A percentile compares a stretch with the other conserved stretches of the same genome.
phyloP scores from a whole-genome alignment of 352 stramenopile genomes.

The Globisporangium abappressorium region DNA sequence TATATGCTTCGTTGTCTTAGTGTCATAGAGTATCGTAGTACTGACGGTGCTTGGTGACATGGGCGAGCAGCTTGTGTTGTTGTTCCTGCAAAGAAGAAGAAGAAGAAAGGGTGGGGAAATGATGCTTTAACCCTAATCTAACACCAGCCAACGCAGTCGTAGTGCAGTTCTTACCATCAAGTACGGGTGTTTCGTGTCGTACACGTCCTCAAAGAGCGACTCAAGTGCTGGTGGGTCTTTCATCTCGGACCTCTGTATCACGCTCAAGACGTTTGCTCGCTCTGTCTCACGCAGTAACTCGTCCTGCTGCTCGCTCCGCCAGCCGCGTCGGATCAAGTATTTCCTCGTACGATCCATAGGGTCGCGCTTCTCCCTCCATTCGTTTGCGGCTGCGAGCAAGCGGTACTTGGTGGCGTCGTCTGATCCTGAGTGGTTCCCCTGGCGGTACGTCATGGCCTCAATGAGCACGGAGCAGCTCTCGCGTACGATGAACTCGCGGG shows the following conservation, averaged over 20 bases:
- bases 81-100: neutral
- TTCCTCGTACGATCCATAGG: neutral
- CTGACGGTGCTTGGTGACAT: neutral
- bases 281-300: slow-evolving; percentile 81
- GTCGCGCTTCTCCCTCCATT: slow-evolving; percentile 86
- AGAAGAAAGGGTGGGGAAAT: neutral
- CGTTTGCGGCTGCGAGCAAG: slow-evolving; percentile 89
- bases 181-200: slow-evolving; percentile 91
- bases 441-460: slow-evolving; percentile 98
- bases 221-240: slow-evolving; percentile 84
- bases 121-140: neutral
- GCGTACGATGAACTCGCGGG: slow-evolving; percentile 88
- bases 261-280: slow-evolving; percentile 76
- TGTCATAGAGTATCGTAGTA: neutral
- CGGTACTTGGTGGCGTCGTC: slow-evolving; percentile 98
- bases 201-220: slow-evolving; percentile 97
- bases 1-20: neutral
- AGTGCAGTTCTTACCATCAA: slow-evolving; percentile 59
- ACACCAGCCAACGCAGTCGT: neutral
- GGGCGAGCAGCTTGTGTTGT: neutral
- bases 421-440: slow-evolving; percentile 97
- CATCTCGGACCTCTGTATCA: slow-evolving; percentile 87
- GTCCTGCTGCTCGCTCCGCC: slow-evolving; percentile 50
- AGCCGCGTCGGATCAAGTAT: neutral
- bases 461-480: slow-evolving; percentile 94